A percentile compares a stretch with the other conserved stretches of the same genome.
These are phyloP conservation scores for Phytopythium oedochilum DNA, from an alignment of 352 stramenopile species.

Conservation along the genomic window DNA sequence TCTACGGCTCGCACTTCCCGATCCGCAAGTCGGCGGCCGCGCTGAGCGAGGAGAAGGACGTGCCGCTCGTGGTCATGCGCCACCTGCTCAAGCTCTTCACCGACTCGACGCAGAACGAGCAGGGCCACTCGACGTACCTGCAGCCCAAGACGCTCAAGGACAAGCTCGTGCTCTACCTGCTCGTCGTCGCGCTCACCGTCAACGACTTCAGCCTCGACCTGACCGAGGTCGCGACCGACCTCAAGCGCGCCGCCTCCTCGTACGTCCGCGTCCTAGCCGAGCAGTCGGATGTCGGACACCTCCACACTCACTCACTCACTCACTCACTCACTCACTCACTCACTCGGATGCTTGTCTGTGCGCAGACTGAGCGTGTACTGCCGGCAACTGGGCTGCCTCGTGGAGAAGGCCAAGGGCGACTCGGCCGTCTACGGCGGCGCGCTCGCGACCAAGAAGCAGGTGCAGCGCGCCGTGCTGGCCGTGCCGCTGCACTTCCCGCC, in stretches of 20 bases:
- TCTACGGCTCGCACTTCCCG: conserved; percentile 60
- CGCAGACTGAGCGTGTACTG: conserved; percentile 51
- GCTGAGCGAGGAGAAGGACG: conserved; percentile 75
- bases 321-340: too few relatives aligned
- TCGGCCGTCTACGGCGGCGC: conserved; percentile 46
- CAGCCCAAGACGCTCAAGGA: conserved; percentile 79
- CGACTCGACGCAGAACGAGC: conserved; percentile 46
- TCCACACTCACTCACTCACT: too few relatives aligned
- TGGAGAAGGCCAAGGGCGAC: conserved; percentile 71
- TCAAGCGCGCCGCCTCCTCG: conserved; percentile 52
- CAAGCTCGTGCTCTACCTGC: conserved; percentile 73
- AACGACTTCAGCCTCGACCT: conserved; percentile 76
- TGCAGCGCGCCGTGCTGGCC: conserved; percentile 59
- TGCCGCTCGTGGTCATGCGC: conserved; percentile 64
- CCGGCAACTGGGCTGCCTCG: conserved; percentile 63
- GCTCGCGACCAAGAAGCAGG: conserved; percentile 64
- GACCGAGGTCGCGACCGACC: conserved; percentile 54
- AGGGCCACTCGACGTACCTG: conserved; percentile 58
- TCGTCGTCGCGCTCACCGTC: conserved; percentile 69
- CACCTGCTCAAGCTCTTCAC: conserved; percentile 70
- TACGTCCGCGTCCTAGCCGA: too few relatives aligned
- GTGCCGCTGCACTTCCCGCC: conserved; percentile 76
- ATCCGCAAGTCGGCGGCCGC: conserved; percentile 53
- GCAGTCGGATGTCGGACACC: too few relatives aligned
- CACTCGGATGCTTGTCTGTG: background rate